Evolutionary conservation across 352 stramenopile genomes (phyloP), one percentile per base, ranked within the genome.

Genomic region (Globisporangium megalacanthum): DNA sequence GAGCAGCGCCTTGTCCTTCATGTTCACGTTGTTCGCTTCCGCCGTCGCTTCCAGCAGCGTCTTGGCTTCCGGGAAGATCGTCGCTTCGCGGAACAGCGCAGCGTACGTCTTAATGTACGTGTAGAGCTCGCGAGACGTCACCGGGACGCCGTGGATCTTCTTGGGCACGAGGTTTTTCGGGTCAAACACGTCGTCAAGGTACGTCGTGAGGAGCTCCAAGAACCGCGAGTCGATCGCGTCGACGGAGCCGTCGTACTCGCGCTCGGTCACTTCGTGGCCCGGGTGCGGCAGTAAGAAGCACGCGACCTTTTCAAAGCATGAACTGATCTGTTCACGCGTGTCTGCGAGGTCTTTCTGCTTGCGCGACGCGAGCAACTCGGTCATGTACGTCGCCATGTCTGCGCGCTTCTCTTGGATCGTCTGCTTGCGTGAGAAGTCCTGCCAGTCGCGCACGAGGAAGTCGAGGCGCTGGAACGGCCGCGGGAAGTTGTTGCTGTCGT

Each of bases 401-500:
- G 91, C 77, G 50, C 90, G 79, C 61, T 96, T 95, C 62, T 95
- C 84, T 13, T 83, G 74, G 50, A 97, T 58, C 59, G 69, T 97
- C 79, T 83, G 88, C 68, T 75, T 98, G 41, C 83, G 73, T n/a
- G 79, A 95, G 64, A 98, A 98, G 63, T 98, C 95, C 69, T 99
- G 95, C 95, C 96, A 99, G 78, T 99, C 97, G 31, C 97, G 91
- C 56, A 99, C 96, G 15, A 99, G 73, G 57, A 99, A 99, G 73
- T 99, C 95, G 17, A 99, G 87, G 33, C 84, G 88, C 76, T 99
- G 97, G 79, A 99, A 99, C 25, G 97, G 97, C 37, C 81, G 74
- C 6, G 77, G 73, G 20, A 68, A 45, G 7, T 48, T 52, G 11
- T 75, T 62, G 11, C 74, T 62, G 3, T 70, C 62, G 0, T 76